Conservation (phyloP, 257 asterid species). For the Nyctanthes arbortristis region DNA sequence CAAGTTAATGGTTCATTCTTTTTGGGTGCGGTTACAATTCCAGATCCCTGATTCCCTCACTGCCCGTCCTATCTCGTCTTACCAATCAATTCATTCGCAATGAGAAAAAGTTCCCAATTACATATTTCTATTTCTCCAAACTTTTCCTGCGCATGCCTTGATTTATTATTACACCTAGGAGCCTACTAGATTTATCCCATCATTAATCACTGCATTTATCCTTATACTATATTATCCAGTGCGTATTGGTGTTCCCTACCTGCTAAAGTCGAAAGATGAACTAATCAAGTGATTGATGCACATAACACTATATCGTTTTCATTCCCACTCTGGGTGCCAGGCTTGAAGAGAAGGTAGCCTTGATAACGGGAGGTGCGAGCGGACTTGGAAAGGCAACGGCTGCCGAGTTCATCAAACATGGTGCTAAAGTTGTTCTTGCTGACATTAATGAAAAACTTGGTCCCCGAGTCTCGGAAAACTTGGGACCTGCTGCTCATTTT, state of each 20-base stretch:
- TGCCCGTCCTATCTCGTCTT: neutral
- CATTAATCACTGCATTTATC: too few species aligned
- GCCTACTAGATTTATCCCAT: neutral
- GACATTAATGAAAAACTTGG: conserved; percentile 39
- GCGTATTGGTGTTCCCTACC: too few species aligned
- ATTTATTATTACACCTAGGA: neutral
- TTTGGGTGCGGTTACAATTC: neutral
- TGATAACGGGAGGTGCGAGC: conserved; percentile 57
- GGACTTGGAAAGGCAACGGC: conserved; percentile 60
- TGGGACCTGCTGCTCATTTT: conserved; percentile 26
- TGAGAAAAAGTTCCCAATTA: neutral
- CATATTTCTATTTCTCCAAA: too few species aligned
- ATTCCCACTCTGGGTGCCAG: conserved; percentile 24
- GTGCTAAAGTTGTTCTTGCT: conserved; percentile 54
- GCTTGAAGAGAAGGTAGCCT: conserved; percentile 53
- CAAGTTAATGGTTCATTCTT: neutral
- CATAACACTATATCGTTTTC: too few species aligned
- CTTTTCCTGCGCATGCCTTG: neutral
- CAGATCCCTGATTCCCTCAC: neutral
- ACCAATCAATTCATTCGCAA: too few species aligned
- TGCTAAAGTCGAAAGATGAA: too few species aligned
- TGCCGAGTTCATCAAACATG: conserved; percentile 29
- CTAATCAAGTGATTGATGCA: too few species aligned
- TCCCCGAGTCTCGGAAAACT: conserved; percentile 23
- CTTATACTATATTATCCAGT: too few species aligned